phyloP scores from a whole-genome alignment of 371 early-diverging fungal genomes.

The Rozella allomycis region DNA sequence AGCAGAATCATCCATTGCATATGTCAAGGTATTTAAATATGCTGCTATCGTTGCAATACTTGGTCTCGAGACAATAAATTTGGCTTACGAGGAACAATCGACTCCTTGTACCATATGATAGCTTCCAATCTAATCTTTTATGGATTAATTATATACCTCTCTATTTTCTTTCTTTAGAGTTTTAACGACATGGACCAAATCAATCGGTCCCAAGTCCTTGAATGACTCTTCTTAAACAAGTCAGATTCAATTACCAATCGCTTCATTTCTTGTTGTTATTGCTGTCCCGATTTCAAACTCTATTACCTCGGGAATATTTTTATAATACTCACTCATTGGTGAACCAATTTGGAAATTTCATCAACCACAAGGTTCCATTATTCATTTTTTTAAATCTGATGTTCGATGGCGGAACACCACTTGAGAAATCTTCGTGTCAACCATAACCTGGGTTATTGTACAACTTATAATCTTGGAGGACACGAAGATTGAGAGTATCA shows the following conservation, averaged over 20 bases:
- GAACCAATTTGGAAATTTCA: too few relatives aligned
- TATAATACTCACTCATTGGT: too few relatives aligned
- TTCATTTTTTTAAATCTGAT: too few relatives aligned
- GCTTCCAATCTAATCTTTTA: constrained; percentile 1
- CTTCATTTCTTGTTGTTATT: constrained; percentile 59
- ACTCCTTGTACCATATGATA: constrained; percentile 3
- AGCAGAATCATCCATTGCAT: neutral
- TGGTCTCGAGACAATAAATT: too few relatives aligned
- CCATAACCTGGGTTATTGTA: too few relatives aligned
- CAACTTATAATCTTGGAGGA: too few relatives aligned
- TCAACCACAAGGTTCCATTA: too few relatives aligned
- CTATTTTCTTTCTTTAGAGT: constrained; percentile 36
- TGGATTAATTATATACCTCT: neutral
- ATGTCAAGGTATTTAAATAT: constrained; percentile 2
- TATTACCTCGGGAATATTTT: constrained; percentile 77
- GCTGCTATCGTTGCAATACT: constrained; percentile 3
- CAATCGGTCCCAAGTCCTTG: constrained; percentile 87
- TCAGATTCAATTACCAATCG: constrained; percentile 38
- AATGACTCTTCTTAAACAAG: constrained; percentile 31
- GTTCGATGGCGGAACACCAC: too few relatives aligned
- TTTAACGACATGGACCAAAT: constrained; percentile 80
- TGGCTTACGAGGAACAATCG: constrained; percentile 3
- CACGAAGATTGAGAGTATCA: too few relatives aligned
- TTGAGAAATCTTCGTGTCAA: too few relatives aligned
- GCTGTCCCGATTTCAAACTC: constrained; percentile 72